Conservation (phyloP, 305 asterid species). For the Striga hermonthica region DNA sequence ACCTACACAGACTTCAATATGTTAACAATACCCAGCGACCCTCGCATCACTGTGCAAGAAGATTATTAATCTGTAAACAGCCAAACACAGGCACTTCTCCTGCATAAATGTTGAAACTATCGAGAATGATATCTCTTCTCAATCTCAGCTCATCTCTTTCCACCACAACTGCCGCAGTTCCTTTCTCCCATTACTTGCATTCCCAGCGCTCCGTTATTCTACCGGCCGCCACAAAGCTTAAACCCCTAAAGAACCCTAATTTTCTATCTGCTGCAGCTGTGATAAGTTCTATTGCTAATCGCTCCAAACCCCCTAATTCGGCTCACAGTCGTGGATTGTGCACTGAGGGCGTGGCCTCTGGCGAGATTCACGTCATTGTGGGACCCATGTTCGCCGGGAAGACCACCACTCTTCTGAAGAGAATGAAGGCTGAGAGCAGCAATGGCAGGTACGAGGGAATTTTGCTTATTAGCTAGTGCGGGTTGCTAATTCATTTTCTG, state of each 20-base stretch:
- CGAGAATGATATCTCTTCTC: slow-evolving; percentile 51
- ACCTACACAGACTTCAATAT: neutral
- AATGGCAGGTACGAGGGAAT: slow-evolving; percentile 63
- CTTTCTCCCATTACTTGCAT: slow-evolving; percentile 30
- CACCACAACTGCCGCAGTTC: slow-evolving; percentile 36
- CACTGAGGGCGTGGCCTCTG: slow-evolving; percentile 33
- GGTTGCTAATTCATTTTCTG: slow-evolving; percentile 1
- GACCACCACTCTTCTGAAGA: slow-evolving; percentile 79
- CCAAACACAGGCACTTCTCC: neutral
- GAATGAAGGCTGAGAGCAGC: slow-evolving; percentile 69
- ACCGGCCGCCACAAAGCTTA: slow-evolving; percentile 27
- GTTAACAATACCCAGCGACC: neutral
- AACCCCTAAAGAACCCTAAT: slow-evolving; percentile 31
- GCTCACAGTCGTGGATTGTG: slow-evolving; percentile 35
- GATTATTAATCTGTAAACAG: too few relatives aligned
- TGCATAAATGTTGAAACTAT: slow-evolving; percentile 34
- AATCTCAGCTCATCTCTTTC: slow-evolving; percentile 36
- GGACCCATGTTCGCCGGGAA: slow-evolving; percentile 99
- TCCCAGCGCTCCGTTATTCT: slow-evolving; percentile 31
- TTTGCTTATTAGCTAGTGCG: neutral
- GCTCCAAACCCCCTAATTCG: slow-evolving; percentile 26
- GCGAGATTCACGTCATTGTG: slow-evolving; percentile 71
- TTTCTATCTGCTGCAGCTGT: slow-evolving; percentile 25
- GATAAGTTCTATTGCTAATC: slow-evolving; percentile 26
- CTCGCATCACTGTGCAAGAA: too few relatives aligned